A percentile compares a stretch with the other conserved stretches of the same genome.
These are phyloP conservation scores for Hygrophila difformis DNA, from an alignment of 257 asterid species.

Conservation along the genomic window DNA sequence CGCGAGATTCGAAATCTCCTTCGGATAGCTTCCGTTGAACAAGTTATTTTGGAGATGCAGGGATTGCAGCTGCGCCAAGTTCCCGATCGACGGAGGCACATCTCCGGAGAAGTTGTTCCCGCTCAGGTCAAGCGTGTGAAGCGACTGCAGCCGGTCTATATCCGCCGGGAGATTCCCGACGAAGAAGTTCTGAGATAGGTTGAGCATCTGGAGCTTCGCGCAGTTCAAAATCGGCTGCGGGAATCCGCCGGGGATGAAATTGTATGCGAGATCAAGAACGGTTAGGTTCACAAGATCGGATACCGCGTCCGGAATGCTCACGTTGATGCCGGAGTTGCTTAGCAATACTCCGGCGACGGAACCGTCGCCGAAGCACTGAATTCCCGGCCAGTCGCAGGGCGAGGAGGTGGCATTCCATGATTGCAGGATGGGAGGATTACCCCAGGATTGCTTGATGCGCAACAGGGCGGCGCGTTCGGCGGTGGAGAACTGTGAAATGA, in stretches of 20 bases:
- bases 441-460: slow-evolving; percentile 28
- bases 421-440: slow-evolving; percentile 23
- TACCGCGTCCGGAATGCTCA: slow-evolving; percentile 35
- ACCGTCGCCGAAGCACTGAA: slow-evolving; percentile 28
- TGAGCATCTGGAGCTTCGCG: slow-evolving; percentile 35
- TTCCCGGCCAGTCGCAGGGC: slow-evolving; percentile 40
- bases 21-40: slow-evolving; percentile 58
- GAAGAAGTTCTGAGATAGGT: slow-evolving; percentile 55
- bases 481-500: slow-evolving; percentile 38
- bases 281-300: slow-evolving; percentile 43
- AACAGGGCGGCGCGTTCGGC: slow-evolving; percentile 41
- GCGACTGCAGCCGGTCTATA: slow-evolving; percentile 37
- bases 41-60: slow-evolving; percentile 33
- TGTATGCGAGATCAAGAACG: slow-evolving; percentile 30
- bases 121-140: slow-evolving; percentile 38
- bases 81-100: slow-evolving; percentile 59
- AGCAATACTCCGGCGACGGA: slow-evolving; percentile 38
- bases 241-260: slow-evolving; percentile 37
- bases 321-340: slow-evolving; percentile 16
- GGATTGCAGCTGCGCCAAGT: slow-evolving; percentile 27
- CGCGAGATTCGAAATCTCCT: slow-evolving; percentile 47
- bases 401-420: slow-evolving; percentile 40
- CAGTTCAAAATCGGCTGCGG: slow-evolving; percentile 40
- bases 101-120: slow-evolving; percentile 69
- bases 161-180: slow-evolving; percentile 50